Percentiles rank a stretch among this genome's conserved stretches.
Evolutionary conservation across 495 filamentous ascomycete species (phyloP).

Genomic region (Neurospora tetraspora): DNA sequence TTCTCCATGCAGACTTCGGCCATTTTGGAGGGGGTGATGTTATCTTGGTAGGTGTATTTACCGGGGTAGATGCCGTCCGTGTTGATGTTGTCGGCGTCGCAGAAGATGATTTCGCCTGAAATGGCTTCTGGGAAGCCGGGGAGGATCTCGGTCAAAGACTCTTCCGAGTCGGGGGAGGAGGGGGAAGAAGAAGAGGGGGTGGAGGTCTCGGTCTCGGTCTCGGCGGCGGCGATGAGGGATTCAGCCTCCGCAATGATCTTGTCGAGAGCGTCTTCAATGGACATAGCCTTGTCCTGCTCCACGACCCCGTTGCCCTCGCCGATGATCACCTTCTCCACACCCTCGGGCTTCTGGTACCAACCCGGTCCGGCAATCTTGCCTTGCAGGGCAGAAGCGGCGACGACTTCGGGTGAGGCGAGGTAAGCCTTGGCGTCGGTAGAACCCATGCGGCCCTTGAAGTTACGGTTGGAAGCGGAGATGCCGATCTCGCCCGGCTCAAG

Average conservation of each 20-base stretch:
- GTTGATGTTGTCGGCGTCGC: constrained; percentile 64
- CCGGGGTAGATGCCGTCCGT: constrained; percentile 77
- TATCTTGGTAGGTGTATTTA: constrained; percentile 81
- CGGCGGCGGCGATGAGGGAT: constrained; percentile 42
- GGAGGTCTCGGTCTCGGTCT: constrained; percentile 12
- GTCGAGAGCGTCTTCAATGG: constrained; percentile 56
- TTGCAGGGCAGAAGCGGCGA: constrained; percentile 75
- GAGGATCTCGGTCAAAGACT: constrained; percentile 48
- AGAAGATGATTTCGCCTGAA: constrained; percentile 59
- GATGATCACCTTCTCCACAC: constrained; percentile 52
- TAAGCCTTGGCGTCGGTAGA: constrained; percentile 75
- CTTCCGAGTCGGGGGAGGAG: constrained; percentile 15
- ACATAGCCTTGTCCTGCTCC: constrained; percentile 51
- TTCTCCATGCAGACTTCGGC: constrained; percentile 86
- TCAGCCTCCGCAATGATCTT: constrained; percentile 59
- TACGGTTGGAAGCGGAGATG: constrained; percentile 82
- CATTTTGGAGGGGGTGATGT: constrained; percentile 67
- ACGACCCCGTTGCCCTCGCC: constrained; percentile 61
- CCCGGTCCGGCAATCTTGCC: constrained; percentile 75
- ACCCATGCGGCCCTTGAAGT: constrained; percentile 93
- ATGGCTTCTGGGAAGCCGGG: constrained; percentile 61
- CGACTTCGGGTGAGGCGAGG: constrained; percentile 81
- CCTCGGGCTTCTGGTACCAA: constrained; percentile 62
- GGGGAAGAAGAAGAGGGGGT: constrained; percentile 1
- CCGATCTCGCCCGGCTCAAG: constrained; percentile 80